Base-by-base conservation (phyloP, 495 filamentous ascomycete species). In the Daldinia vernicosa region DNA sequence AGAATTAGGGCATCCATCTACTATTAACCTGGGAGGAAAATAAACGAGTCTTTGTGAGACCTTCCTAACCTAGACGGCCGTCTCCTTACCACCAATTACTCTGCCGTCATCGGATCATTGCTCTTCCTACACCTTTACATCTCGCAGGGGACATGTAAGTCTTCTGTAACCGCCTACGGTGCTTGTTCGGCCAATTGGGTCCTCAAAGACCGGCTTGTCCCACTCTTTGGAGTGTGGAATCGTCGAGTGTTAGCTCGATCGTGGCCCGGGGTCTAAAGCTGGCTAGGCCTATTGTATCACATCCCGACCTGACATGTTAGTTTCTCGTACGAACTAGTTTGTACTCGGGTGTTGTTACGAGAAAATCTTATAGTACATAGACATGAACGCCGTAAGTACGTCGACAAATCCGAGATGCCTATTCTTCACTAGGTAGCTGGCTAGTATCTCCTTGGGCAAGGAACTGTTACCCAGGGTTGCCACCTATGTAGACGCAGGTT, bases 101-200 rank as follows among this genome's bases (percentile, higher is more conserved):
- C 51, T 72, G 14, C 70, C 57, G 62, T 63, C 57, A 69, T 73
- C 70, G 70, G 66, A 69, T 62, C 12, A 27, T 40, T 43, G 24
- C 24, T 27, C 30, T 68, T 66, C 45, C 15, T 43, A 59, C 6
- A 11, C 30, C 56, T 40, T 19, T 45, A 45, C 37, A 60, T 56
- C 54, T 65, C 28, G 32, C 39, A 43, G 60, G 12, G 57, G 28
- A 56, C 17, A 12, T 52, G 43, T 52, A 64, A 45, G 30, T 43
- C 28, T 22, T 26, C 30, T 43, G 60, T 63, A 50, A 14, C 61
- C 57, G 8, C 24, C 53, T 47, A 30, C 52, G 66, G 70, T 65
- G 19, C 32, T 53, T 73, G 56, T 32, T 69, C 70, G 70, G 70
- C 70, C 61, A 69, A 62, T 73, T 73, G 30, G 51, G 51, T 62